phyloP scores from a whole-genome alignment of 495 filamentous ascomycete genomes.

The Clavariopsis aquatica region DNA sequence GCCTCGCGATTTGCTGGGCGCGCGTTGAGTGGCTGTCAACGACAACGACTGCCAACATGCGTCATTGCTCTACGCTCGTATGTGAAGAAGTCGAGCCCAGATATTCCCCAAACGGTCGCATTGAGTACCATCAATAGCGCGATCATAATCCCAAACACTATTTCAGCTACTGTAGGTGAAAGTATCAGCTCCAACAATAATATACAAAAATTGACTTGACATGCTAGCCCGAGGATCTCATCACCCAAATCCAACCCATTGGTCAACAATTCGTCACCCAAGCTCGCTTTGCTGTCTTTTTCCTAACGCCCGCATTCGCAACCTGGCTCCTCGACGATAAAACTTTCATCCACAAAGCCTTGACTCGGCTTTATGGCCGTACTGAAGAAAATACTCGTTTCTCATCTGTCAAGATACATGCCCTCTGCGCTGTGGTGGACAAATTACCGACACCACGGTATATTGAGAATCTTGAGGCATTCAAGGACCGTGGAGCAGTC shows the following conservation, averaged over 20 bases:
- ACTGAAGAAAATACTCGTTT: neutral
- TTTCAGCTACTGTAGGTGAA: conserved; percentile 1
- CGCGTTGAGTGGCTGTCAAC: neutral
- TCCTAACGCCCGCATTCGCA: conserved; percentile 37
- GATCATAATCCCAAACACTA: conserved; percentile 26
- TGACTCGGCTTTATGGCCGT: conserved; percentile 3
- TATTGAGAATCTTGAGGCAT: neutral
- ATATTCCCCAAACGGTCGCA: neutral
- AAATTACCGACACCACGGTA: conserved; percentile 29
- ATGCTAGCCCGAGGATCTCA: conserved; percentile 18
- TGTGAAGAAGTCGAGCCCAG: neutral
- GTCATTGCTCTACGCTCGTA: neutral
- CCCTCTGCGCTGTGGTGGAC: conserved; percentile 37
- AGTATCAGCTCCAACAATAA: neutral
- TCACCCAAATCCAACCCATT: conserved; percentile 23
- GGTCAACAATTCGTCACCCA: neutral
- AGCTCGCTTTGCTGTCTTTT: conserved; percentile 18
- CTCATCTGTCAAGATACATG: conserved; percentile 11
- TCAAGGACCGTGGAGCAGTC: neutral
- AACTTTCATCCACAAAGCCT: conserved; percentile 26
- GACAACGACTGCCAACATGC: neutral
- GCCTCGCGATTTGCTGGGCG: neutral
- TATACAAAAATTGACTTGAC: conserved; percentile 1
- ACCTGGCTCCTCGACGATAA: conserved; percentile 31
- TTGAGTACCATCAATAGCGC: conserved; percentile 11